Base-by-base conservation (phyloP, 2,329 filamentous ascomycete genomes). In the Fusarium sp. region DNA sequence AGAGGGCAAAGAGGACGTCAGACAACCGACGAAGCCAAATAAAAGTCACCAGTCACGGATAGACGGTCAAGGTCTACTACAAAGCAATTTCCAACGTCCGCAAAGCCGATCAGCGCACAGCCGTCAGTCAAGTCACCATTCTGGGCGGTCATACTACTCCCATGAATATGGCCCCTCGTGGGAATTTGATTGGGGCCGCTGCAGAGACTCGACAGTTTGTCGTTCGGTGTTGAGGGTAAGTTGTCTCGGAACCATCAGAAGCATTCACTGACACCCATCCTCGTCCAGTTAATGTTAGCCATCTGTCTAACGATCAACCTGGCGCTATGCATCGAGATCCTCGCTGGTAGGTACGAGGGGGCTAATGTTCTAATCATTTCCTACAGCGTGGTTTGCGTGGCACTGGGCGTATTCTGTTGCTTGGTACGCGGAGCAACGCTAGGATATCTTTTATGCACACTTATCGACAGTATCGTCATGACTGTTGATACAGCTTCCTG, bases 31-130 rank as follows among this genome's bases (percentile, higher is more conserved):
- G 4, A 37, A 37, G 34, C 34, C 18, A 1, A 4, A 37, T 10
- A 37, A 37, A 3, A 37, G 34, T n/a, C 34, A 4, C 18, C 18
- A 16, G 3, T 16, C n/a, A 2, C 14, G n/a, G 14, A 1, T n/a
- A 43, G 13, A 43, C 13, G 4, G 41, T 10, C n/a, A 3, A 16
- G 4, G 6, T 23, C 11, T 8, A 16, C 19, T 43, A 21, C 8
- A 21, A 2, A 13, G 6, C 7, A 18, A 16, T 3, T 37, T 7
- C 1, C 34, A n/a, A n/a, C 26, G 10, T 2, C 3, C n/a, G 3
- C 26, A 31, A 21, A 21, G n/a, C n/a, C 26, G 26, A 9, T 16
- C 45, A 31, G 3, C 9, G 19, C n/a, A 5, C 4, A 48, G 26
- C 13, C 45, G 4, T 48, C 5, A 11, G 21, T 23, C 45, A 48